Conservation (phyloP, 805 yeast genomes). For the Lipomyces spencermartinsiae region DNA sequence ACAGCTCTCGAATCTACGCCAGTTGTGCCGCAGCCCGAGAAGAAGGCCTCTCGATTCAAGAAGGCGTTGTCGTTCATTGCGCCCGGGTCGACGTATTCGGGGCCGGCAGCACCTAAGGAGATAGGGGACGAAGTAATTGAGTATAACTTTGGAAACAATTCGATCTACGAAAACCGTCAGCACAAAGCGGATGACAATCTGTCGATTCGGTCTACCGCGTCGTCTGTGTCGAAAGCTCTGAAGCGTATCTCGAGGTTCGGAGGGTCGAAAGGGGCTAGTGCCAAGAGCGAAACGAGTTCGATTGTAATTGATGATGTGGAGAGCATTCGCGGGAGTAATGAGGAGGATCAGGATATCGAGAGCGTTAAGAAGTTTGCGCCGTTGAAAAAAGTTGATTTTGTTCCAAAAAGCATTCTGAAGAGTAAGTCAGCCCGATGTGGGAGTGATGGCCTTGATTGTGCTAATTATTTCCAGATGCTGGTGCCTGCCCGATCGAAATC, state of each 20-base stretch:
- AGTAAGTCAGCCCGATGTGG: constrained; percentile 11
- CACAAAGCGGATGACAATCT: constrained; percentile 19
- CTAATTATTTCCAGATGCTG: background rate
- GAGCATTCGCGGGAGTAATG: constrained; percentile 8
- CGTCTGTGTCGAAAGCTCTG: constrained; percentile 32
- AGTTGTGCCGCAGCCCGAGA: background rate
- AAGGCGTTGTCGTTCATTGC: constrained; percentile 29
- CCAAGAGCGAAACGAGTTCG: constrained; percentile 8
- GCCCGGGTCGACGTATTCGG: background rate
- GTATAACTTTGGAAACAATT: constrained; percentile 19
- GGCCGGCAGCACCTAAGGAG: constrained; percentile 2
- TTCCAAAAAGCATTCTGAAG: constrained; percentile 28
- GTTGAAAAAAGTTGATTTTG: constrained; percentile 9
- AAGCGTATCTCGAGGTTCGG: constrained; percentile 14
- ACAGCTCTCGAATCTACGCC: background rate
- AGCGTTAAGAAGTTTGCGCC: constrained; percentile 10
- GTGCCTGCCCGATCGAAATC: background rate
- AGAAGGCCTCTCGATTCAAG: constrained; percentile 17
- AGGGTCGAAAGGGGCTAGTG: constrained; percentile 9
- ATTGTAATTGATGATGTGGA: background rate
- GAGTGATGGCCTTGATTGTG: background rate
- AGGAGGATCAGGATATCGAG: constrained; percentile 7
- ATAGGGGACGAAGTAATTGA: constrained; percentile 17
- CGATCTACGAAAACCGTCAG: constrained; percentile 12
- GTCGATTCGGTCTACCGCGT: constrained; percentile 31